A percentile compares a stretch with the other conserved stretches of the same genome.
phyloP scores from a whole-genome alignment of 2,329 filamentous ascomycete species.

The Aureobasidium sp. region DNA sequence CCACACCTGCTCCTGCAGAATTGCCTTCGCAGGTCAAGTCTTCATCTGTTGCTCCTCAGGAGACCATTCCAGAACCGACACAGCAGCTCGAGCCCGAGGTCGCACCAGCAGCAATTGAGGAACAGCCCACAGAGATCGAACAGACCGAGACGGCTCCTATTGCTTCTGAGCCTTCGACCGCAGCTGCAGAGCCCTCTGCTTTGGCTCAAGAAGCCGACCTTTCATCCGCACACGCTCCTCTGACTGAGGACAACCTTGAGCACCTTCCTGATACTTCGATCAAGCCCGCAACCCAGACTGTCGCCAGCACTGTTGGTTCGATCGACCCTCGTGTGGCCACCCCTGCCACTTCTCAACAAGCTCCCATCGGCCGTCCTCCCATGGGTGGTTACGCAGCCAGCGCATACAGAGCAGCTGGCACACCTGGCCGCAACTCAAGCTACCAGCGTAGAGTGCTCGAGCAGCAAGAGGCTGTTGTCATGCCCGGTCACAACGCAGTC shows the following conservation, averaged over 20 bases:
- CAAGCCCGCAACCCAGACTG: constrained; percentile 70
- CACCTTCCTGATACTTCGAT: constrained; percentile 76
- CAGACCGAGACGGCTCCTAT: constrained; percentile 20
- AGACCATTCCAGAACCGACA: constrained; percentile 21
- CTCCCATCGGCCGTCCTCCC: constrained; percentile 53
- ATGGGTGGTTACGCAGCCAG: constrained; percentile 71
- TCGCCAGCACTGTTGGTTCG: constrained; percentile 83
- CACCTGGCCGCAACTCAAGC: constrained; percentile 59
- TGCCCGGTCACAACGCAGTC: constrained; percentile 93
- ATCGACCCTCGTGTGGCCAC: constrained; percentile 67
- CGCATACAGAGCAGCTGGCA: constrained; percentile 67
- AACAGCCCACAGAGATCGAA: constrained; percentile 10
- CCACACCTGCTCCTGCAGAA: constrained; percentile 22
- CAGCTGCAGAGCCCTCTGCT: constrained; percentile 16
- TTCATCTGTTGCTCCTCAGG: constrained; percentile 17
- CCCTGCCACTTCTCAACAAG: constrained; percentile 50
- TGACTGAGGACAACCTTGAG: constrained; percentile 89
- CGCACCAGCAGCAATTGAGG: constrained; percentile 20
- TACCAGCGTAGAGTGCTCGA: constrained; percentile 82
- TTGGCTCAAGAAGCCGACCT: constrained; percentile 35
- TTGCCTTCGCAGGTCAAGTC: constrained; percentile 25
- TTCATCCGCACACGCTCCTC: constrained; percentile 66
- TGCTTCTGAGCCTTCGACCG: constrained; percentile 17
- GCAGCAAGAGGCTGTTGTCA: constrained; percentile 94
- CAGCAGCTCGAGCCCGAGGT: constrained; percentile 16